Base-by-base conservation (phyloP, 106 monocot genomes). In the Dactylorhiza incarnata region DNA sequence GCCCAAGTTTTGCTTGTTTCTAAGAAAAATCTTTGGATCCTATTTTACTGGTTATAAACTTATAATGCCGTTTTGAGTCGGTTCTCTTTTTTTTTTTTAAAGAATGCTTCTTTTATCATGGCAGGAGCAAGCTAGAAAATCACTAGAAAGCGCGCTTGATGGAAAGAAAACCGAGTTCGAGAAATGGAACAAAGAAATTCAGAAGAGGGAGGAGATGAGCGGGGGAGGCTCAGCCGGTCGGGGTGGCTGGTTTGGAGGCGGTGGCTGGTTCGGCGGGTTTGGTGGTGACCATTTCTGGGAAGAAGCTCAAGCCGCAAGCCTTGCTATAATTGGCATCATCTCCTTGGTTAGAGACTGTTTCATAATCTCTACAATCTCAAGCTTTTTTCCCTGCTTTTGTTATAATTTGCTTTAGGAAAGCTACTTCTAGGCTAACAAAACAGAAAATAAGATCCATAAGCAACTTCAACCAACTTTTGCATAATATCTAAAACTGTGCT, bases 111-210 rank as follows among this genome's bases (percentile, higher is more conserved):
- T 25, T 65, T 65, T 11, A 25, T 65, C 45, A 43, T 37, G 50
- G 44, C 76, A 96, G 96, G 93, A 96, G 16, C 82, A 87, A 86
- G 93, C 90, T 67, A 89, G 81, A 81, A 93, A 91, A 76, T 90
- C 93, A 68, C 72, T 93, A 54, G 93, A 93, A 76, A 76, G 76
- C 78, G 93, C 96, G 37, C 80, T 96, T 47, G 88, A 77, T 25
- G 85, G 74, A 48, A 96, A 93, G 85, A 96, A 89, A 80, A 77
- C 77, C 3, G 87, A 89, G 37, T 86, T 96, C 71, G 91, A 93
- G 67, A 96, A 93, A 81, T 91, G 93, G 96, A 84, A 87, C 82
- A 89, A 89, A 80, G 88, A 93, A 86, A 91, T 96, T 71, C 73
- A 89, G 49, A 93, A 83, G 75, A 80, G 91, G 80, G 69, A 85